A percentile compares a stretch with the other conserved stretches of the same genome.
Evolutionary conservation across 139 green algal genomes (phyloP).

Genomic region (Chlorella sp.): DNA sequence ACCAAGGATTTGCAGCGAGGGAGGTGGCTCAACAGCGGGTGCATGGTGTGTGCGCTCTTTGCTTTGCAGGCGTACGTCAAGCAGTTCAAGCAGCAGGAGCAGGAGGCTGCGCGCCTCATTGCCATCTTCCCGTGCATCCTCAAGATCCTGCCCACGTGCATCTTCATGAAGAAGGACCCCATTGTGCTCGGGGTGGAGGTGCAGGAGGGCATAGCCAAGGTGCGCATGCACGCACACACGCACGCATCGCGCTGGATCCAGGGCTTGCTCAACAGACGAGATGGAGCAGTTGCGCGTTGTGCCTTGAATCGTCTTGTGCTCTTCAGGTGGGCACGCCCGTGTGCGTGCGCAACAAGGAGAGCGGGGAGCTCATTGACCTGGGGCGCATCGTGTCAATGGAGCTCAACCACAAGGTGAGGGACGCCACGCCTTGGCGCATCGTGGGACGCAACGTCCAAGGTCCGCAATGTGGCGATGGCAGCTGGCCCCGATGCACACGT

Average conservation of each 20-base stretch:
- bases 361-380: constrained; percentile 79
- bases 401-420: constrained; percentile 84
- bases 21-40: too few relatives aligned
- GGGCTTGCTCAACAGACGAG: too few relatives aligned
- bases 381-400: constrained; percentile 91
- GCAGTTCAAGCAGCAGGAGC: constrained; percentile 72
- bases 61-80: constrained; percentile 48
- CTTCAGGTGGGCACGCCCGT: constrained; percentile 39
- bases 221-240: too few relatives aligned
- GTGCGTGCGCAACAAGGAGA: constrained; percentile 46
- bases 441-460: too few relatives aligned
- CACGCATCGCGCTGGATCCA: too few relatives aligned
- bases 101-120: constrained; percentile 65
- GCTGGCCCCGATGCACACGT: neutral
- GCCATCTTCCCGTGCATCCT: constrained; percentile 91
- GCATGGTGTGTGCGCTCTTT: too few relatives aligned
- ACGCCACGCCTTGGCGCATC: too few relatives aligned
- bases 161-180: constrained; percentile 98
- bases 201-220: constrained; percentile 46
- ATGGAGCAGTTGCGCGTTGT: too few relatives aligned
- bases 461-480: neutral
- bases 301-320: too few relatives aligned
- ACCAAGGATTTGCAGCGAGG: too few relatives aligned
- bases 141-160: constrained; percentile 85
- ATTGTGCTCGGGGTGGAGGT: constrained; percentile 92